Evolutionary conservation across 768 basidiomycete species (phyloP).

Genomic region (Fibroporia radiculosa): DNA sequence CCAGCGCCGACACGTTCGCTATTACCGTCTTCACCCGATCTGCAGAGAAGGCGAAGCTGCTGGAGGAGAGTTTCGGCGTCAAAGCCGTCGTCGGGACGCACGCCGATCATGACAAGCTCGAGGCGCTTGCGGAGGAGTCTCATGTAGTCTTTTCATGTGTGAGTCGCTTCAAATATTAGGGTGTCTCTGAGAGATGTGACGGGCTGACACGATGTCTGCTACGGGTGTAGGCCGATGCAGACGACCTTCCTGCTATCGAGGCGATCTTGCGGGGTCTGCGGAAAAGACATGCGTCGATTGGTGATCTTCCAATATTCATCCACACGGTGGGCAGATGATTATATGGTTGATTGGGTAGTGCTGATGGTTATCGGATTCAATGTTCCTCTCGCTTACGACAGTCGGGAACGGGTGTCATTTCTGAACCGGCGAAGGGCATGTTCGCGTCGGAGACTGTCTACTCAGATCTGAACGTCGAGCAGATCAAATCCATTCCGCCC

Average conservation of each 20-base stretch:
- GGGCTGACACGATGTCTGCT: neutral
- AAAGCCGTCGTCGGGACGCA: constrained; percentile 13
- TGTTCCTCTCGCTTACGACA: no score
- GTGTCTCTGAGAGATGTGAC: no score
- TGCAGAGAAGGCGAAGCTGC: constrained; percentile 25
- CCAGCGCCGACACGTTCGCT: constrained; percentile 33
- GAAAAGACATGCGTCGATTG: constrained; percentile 34
- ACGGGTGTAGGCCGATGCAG: constrained; percentile 33
- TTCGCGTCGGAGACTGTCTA: constrained; percentile 34
- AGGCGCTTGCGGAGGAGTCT: constrained; percentile 31
- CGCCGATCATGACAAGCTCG: constrained; percentile 30
- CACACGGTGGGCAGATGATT: constrained; percentile 43
- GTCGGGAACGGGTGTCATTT: constrained; percentile 24
- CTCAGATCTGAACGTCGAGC: constrained; percentile 40
- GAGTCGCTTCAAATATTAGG: neutral
- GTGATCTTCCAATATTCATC: constrained; percentile 42
- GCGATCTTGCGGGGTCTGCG: constrained; percentile 48
- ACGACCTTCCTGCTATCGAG: constrained; percentile 35
- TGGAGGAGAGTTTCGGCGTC: constrained; percentile 16
- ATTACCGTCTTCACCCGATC: constrained; percentile 41
- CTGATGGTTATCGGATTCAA: neutral
- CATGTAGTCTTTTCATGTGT: constrained; percentile 29
- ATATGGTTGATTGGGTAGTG: neutral
- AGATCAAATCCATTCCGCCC: constrained; percentile 38
- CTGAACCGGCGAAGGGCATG: constrained; percentile 38